phyloP scores from a whole-genome alignment of 495 filamentous ascomycete genomes.

The Oidiodendron maius region DNA sequence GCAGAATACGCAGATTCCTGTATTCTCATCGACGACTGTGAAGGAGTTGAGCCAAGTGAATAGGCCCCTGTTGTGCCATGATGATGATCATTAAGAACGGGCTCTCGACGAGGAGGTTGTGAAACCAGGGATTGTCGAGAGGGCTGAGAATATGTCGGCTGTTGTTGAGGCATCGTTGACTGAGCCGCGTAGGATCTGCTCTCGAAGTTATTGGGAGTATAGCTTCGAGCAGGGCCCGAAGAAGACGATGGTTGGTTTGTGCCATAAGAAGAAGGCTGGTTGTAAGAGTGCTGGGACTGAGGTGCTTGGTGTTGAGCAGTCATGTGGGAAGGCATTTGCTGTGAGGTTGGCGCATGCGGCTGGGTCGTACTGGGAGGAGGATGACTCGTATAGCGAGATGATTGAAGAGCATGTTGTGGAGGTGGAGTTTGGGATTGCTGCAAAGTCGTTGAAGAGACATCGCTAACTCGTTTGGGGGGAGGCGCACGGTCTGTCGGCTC shows the following conservation, averaged over 20 bases:
- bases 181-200: slow-evolving; percentile 21
- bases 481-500: slow-evolving; percentile 48
- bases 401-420: slow-evolving; percentile 15
- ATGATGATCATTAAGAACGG: slow-evolving; percentile 13
- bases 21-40: slow-evolving; percentile 17
- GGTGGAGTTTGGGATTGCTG: slow-evolving; percentile 18
- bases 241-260: slow-evolving; percentile 27
- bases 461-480: slow-evolving; percentile 37
- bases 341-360: slow-evolving; percentile 4
- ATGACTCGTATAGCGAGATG: slow-evolving; percentile 12
- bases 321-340: slow-evolving; percentile 12
- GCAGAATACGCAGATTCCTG: slow-evolving; percentile 22
- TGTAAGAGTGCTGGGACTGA: slow-evolving; percentile 28
- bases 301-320: slow-evolving; percentile 18
- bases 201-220: slow-evolving; percentile 25
- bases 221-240: slow-evolving; percentile 22
- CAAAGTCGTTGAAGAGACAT: slow-evolving; percentile 8
- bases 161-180: slow-evolving; percentile 19
- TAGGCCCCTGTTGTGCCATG: slow-evolving; percentile 16
- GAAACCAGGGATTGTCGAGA: slow-evolving; percentile 16
- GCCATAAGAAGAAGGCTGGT: slow-evolving; percentile 26
- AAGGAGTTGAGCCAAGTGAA: slow-evolving; percentile 7
- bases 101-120: slow-evolving; percentile 21
- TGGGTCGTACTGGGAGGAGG: slow-evolving; percentile 8
- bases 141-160: slow-evolving; percentile 17